These are phyloP conservation scores for Phytophthora boehmeriae DNA, from an alignment of 352 stramenopile genomes.

Conservation along the genomic window DNA sequence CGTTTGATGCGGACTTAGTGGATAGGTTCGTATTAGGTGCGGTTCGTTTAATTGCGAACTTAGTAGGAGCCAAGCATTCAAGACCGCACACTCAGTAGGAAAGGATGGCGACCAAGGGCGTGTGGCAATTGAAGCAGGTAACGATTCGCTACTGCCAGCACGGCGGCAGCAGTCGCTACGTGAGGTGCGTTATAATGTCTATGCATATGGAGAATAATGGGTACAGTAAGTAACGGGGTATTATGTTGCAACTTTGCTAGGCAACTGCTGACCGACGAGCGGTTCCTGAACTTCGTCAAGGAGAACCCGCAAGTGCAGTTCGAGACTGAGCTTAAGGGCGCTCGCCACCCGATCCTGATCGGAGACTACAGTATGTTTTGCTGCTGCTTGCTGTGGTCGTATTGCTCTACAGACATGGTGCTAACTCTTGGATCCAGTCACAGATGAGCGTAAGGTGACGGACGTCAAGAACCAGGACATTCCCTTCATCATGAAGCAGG, in stretches of 20 bases:
- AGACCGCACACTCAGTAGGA: constrained; percentile 15
- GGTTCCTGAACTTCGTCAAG: constrained; percentile 86
- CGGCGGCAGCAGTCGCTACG: constrained; percentile 77
- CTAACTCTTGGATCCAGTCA: constrained; percentile 49
- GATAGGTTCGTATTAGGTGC: too few relatives aligned
- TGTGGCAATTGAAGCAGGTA: constrained; percentile 82
- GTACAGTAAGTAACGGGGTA: background rate
- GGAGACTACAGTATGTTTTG: constrained; percentile 75
- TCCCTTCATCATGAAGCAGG: constrained; percentile 80
- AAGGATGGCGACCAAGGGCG: constrained; percentile 73
- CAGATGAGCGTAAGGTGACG: constrained; percentile 79
- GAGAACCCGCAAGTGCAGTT: constrained; percentile 89
- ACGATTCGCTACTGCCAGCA: constrained; percentile 86
- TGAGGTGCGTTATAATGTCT: constrained; percentile 41
- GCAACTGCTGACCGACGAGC: constrained; percentile 72
- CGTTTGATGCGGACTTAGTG: constrained; percentile 14
- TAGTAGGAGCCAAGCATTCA: background rate
- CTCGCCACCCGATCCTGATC: constrained; percentile 79
- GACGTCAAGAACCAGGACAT: constrained; percentile 92
- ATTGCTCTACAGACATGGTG: background rate
- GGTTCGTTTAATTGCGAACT: too few relatives aligned
- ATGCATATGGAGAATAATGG: background rate
- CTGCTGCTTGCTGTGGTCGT: background rate
- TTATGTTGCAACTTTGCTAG: too few relatives aligned
- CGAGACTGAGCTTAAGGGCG: constrained; percentile 84